These are phyloP conservation scores for Corrigiola litoralis DNA, from an alignment of 179 eudicot genomes.

Conservation along the genomic window DNA sequence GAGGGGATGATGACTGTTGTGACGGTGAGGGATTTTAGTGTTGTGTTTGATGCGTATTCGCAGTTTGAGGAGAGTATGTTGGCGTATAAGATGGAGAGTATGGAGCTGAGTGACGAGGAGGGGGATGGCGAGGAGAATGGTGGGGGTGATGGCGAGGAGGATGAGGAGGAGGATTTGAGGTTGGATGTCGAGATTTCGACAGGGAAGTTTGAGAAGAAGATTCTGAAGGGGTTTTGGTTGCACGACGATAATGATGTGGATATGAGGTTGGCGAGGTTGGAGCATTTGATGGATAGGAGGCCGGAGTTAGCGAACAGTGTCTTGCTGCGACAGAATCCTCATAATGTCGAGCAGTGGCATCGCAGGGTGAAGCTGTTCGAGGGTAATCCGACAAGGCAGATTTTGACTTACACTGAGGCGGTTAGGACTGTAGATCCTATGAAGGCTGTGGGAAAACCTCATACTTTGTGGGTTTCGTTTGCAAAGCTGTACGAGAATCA, in stretches of 20 bases:
- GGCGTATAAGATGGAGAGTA: constrained; percentile 65
- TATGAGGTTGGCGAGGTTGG: constrained; percentile 72
- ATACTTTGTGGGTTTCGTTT: constrained; percentile 93
- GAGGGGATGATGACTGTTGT: constrained; percentile 91
- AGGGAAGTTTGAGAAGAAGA: constrained; percentile 56
- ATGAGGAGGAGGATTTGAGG: constrained; percentile 50
- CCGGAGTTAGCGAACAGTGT: constrained; percentile 94
- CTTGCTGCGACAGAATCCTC: constrained; percentile 88
- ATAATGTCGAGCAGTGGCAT: constrained; percentile 99
- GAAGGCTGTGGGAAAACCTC: constrained; percentile 97
- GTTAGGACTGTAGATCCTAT: constrained; percentile 91
- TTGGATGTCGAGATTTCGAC: constrained; percentile 38
- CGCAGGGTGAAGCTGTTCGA: constrained; percentile 86
- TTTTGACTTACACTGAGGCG: constrained; percentile 88
- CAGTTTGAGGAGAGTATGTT: constrained; percentile 98
- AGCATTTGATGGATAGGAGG: constrained; percentile 76
- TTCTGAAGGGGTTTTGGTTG: constrained; percentile 68
- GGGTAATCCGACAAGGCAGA: constrained; percentile 80
- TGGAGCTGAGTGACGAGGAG: constrained; percentile 51
- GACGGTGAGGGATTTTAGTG: constrained; percentile 91
- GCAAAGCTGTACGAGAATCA: constrained; percentile 85
- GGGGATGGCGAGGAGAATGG: constrained; percentile 30
- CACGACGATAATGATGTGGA: constrained; percentile 75
- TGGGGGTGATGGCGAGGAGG: constrained; percentile 33
- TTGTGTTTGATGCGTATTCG: constrained; percentile 80